A percentile compares a stretch with the other conserved stretches of the same genome.
phyloP scores from a whole-genome alignment of 768 basidiomycete species.

The Gelatoporia subvermispora region DNA sequence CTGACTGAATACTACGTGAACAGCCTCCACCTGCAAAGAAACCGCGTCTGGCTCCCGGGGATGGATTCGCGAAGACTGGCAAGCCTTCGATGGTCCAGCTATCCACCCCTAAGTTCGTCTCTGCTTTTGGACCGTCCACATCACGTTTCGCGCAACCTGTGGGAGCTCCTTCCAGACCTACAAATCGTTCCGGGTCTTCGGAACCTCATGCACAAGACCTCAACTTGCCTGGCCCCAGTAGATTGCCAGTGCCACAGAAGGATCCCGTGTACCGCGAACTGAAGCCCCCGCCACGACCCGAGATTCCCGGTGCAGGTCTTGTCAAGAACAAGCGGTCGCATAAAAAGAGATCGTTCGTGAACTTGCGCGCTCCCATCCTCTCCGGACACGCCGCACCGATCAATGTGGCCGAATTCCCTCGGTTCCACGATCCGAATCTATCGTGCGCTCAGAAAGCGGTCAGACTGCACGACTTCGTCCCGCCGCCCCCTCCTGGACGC shows the following conservation, averaged over 20 bases:
- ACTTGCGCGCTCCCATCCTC: no score
- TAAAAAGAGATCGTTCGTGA: no score
- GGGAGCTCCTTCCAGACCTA: not conserved
- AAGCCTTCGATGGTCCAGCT: not conserved
- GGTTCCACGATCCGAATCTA: not conserved
- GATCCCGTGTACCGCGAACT: constrained; percentile 4
- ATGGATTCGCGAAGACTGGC: not conserved
- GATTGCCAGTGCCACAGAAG: not conserved
- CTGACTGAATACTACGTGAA: no score
- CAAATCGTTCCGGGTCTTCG: not conserved
- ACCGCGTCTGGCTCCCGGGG: not conserved
- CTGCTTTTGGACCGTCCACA: not conserved
- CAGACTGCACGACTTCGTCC: constrained; percentile 17
- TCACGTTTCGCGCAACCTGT: not conserved
- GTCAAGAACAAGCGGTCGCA: no score
- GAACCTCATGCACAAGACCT: not conserved
- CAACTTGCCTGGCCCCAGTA: not conserved
- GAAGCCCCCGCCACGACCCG: constrained; percentile 8
- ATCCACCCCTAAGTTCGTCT: constrained; percentile 1
- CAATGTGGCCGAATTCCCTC: not conserved
- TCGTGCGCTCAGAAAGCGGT: not conserved
- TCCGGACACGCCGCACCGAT: not conserved
- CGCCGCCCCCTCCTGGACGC: constrained; percentile 23
- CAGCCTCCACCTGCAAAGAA: constrained; percentile 5
- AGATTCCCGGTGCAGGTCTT: not conserved